These are phyloP conservation scores for Euryodendron excelsum DNA, from an alignment of 148 eudicot species.

Conservation along the genomic window DNA sequence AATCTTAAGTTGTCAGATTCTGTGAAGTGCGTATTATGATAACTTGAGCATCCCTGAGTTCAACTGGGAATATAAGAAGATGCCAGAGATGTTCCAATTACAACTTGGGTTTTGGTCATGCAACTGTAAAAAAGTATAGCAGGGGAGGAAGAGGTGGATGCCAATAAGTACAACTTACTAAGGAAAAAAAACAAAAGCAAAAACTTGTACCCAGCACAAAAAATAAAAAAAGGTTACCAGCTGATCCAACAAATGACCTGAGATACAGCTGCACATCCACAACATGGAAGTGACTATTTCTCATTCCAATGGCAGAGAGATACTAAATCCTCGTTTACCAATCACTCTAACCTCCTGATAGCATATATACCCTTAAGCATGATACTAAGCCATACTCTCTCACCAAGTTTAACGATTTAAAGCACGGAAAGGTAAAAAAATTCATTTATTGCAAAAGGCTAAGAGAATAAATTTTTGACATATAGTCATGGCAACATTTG, in stretches of 20 bases:
- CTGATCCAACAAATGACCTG: not conserved
- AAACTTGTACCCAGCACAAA: not conserved
- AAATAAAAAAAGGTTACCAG: not conserved
- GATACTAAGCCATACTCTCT: not conserved
- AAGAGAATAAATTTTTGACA: too few relatives aligned
- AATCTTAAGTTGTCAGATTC: not conserved
- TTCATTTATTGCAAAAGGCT: too few relatives aligned
- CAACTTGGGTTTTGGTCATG: not conserved
- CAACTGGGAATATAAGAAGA: not conserved
- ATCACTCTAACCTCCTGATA: not conserved
- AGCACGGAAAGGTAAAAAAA: not conserved
- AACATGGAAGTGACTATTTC: not conserved
- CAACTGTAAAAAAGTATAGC: not conserved
- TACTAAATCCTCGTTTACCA: not conserved
- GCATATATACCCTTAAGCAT: not conserved
- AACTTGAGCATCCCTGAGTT: not conserved
- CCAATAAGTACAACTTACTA: not conserved
- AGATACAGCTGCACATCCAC: not conserved
- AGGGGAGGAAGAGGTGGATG: not conserved
- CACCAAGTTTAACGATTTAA: not conserved
- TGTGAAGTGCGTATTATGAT: constrained; percentile 3
- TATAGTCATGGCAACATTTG: too few relatives aligned
- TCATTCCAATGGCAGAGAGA: not conserved
- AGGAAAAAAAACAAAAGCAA: not conserved
- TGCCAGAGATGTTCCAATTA: not conserved